Conservation (phyloP, 2,329 filamentous ascomycete species). For the Nakataea oryzae region DNA sequence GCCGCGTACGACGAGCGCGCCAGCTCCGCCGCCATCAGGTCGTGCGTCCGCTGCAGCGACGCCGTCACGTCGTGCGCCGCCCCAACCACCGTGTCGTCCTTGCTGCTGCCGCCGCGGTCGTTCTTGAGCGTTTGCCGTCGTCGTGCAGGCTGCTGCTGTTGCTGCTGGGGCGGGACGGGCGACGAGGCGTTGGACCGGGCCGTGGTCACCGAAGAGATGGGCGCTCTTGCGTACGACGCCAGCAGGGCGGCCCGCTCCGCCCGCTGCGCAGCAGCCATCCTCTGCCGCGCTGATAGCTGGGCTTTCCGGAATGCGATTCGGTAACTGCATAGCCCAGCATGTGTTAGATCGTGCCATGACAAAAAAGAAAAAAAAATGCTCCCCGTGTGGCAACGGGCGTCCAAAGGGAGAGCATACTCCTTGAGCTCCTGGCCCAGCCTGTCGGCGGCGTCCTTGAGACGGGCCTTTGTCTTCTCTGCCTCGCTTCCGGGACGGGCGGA, state of each 20-base stretch:
- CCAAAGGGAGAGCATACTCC: conserved; percentile 33
- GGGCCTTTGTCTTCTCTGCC: conserved; percentile 51
- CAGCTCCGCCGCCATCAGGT: conserved; percentile 76
- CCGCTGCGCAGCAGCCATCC: conserved; percentile 60
- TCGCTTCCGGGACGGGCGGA: conserved; percentile 38
- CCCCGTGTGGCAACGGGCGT: too few species aligned
- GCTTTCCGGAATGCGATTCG: conserved; percentile 69
- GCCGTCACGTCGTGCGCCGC: conserved; percentile 77
- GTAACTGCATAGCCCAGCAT: conserved; percentile 27
- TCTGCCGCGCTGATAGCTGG: conserved; percentile 67
- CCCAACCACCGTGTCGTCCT: conserved; percentile 31
- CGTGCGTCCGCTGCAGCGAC: conserved; percentile 75
- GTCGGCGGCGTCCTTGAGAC: conserved; percentile 55
- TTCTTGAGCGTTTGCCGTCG: conserved; percentile 28
- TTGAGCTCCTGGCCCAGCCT: conserved; percentile 62
- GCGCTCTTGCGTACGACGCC: conserved; percentile 39
- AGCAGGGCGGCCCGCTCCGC: conserved; percentile 71
- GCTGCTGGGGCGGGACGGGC: conserved; percentile 12
- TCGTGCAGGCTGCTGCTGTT: conserved; percentile 16
- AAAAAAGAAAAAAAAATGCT: background rate
- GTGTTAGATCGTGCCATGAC: conserved; percentile 2
- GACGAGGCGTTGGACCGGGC: conserved; percentile 23
- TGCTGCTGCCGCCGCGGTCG: conserved; percentile 43
- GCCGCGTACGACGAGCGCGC: conserved; percentile 81
- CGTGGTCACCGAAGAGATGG: conserved; percentile 12